Percentiles rank a stretch among this genome's conserved stretches.
phyloP scores from a whole-genome alignment of 2,329 filamentous ascomycete species.

The Botrytis squamosa region DNA sequence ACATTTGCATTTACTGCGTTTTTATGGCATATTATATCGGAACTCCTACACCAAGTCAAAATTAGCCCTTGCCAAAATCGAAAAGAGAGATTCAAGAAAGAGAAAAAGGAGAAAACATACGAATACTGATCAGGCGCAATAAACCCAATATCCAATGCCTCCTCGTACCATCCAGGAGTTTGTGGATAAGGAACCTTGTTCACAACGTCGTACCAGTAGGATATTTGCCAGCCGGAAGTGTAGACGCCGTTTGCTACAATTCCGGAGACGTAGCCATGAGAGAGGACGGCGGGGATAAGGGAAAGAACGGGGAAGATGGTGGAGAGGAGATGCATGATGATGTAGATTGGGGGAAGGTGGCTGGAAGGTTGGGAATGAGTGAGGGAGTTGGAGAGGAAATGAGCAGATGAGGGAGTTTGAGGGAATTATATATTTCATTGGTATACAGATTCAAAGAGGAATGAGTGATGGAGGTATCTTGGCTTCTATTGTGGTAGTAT shows the following conservation, averaged over 20 bases:
- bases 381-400: neutral
- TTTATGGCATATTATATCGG: slow-evolving; percentile 52
- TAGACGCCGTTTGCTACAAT: slow-evolving; percentile 47
- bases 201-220: slow-evolving; percentile 37
- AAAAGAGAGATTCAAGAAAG: no score
- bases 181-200: slow-evolving; percentile 29
- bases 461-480: neutral
- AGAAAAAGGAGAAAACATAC: neutral
- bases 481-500: neutral
- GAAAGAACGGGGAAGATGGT: neutral
- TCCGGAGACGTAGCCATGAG: slow-evolving; percentile 46
- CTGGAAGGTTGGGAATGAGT: neutral
- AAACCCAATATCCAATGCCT: slow-evolving; percentile 51
- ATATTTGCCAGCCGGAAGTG: slow-evolving; percentile 25
- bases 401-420: neutral
- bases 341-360: neutral
- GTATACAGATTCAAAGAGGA: neutral
- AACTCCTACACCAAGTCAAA: slow-evolving; percentile 16
- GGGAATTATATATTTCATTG: neutral
- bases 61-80: neutral
- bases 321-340: neutral
- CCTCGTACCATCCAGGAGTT: slow-evolving; percentile 45
- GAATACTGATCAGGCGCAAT: slow-evolving; percentile 47
- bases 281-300: slow-evolving; percentile 25
- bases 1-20: slow-evolving; percentile 44